phyloP scores from a whole-genome alignment of 2,329 filamentous ascomycete species.

The Karstenula rhodostoma region DNA sequence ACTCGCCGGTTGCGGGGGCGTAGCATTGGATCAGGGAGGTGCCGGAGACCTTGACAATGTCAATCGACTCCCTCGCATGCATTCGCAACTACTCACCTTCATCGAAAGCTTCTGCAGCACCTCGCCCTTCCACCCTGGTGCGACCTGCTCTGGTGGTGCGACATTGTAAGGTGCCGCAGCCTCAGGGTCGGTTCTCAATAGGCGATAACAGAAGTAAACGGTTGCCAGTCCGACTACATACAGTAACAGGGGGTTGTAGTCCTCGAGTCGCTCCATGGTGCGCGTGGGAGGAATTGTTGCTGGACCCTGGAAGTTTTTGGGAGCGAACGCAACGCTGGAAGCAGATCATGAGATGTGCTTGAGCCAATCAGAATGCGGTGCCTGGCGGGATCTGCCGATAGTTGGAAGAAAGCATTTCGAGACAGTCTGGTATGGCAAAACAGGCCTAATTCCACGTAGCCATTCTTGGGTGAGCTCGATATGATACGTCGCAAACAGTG shows the following conservation, averaged over 20 bases:
- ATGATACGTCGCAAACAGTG: no score
- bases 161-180: slow-evolving; percentile 67
- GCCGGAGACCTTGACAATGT: slow-evolving; percentile 59
- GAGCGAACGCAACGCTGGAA: slow-evolving; percentile 2
- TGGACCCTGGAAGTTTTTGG: slow-evolving; percentile 14
- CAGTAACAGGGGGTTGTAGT: slow-evolving; percentile 31
- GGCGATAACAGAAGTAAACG: slow-evolving; percentile 32
- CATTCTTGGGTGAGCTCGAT: no score
- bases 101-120: slow-evolving; percentile 68
- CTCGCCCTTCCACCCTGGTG: slow-evolving; percentile 61
- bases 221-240: slow-evolving; percentile 32
- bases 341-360: slow-evolving; percentile 12
- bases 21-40: slow-evolving; percentile 81
- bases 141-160: slow-evolving; percentile 67
- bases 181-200: slow-evolving; percentile 46
- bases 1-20: slow-evolving; percentile 85
- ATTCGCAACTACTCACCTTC: slow-evolving; percentile 57
- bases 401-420: neutral
- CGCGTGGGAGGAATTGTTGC: slow-evolving; percentile 14
- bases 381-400: neutral
- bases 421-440: no score
- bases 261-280: slow-evolving; percentile 39
- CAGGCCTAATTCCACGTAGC: no score
- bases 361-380: slow-evolving; percentile 11
- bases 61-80: slow-evolving; percentile 10